Evolutionary conservation across 2,329 filamentous ascomycete species (phyloP), one percentile per base, ranked within the genome.

Genomic region (Ceratocystis eucalypticola): DNA sequence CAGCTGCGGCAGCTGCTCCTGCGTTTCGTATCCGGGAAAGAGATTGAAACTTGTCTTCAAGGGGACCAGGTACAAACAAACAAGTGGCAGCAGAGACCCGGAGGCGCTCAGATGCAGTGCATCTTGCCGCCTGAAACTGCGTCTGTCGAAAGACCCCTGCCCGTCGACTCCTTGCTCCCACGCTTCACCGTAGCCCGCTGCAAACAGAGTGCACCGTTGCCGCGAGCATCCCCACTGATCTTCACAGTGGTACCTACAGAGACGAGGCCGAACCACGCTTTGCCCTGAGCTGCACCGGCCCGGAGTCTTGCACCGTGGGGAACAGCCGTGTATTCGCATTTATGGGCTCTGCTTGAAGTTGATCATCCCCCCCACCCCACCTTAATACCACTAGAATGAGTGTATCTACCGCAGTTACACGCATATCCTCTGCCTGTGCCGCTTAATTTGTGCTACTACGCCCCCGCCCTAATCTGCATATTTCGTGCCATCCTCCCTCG

Each of bases 401-500:
- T 25, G 20, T 6, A 25, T 25, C 20, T 25, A 53, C 48, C 37
- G 45, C 37, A 7, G 20, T 17, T 8, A 25, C 20, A 45, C 22
- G 45, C 37, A 62, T 44, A 61, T 41, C 61, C 37, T 8, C 7
- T 46, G 33, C 37, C 46, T 28, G 17, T 15, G 41, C 30, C n/a
- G 8, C n/a, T 22, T 64, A 37, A 62, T 48, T 6, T 33, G 28
- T 61, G 25, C 50, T 55, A 22, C 28, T 22, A 22, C 28, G 25
- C 55, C 15, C 55, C 22, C n/a, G 25, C 25, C 20, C 28, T 61
- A 12, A n/a, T 22, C 30, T 61, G 37, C 57, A 20, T 61, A 12
- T 20, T 30, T 48, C 50, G 48, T 20, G 37, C 28, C 37, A 64
- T 25, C 22, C 80, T 79, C 65, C 75, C 78, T 17, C 78, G 81